phyloP scores from a whole-genome alignment of 805 yeast genomes.

The Middelhovenomyces tepae region DNA sequence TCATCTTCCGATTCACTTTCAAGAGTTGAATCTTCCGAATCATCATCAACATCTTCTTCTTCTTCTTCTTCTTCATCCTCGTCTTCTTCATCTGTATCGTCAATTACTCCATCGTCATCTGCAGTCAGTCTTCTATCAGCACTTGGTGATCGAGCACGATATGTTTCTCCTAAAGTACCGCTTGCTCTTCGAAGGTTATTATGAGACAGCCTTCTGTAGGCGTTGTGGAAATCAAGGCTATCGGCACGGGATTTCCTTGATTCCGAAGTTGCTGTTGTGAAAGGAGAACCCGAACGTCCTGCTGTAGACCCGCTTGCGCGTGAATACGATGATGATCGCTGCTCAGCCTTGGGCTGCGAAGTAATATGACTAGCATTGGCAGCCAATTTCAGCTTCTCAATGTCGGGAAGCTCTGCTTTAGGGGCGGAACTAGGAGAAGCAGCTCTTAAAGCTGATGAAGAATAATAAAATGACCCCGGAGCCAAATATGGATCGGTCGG shows the following conservation, averaged over 20 bases:
- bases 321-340: no score
- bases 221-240: background rate
- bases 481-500: conserved; percentile 1
- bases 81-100: conserved; percentile 48
- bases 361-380: no score
- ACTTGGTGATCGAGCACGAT: background rate
- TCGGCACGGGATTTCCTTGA: conserved; percentile 1
- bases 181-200: background rate
- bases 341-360: no score
- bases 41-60: conserved; percentile 29
- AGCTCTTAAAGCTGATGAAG: background rate
- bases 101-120: conserved; percentile 38
- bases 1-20: no score
- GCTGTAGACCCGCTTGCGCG: no score
- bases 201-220: conserved; percentile 1
- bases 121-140: conserved; percentile 11
- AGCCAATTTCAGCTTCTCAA: no score
- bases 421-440: no score
- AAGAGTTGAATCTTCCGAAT: conserved; percentile 2
- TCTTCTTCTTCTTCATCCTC: conserved; percentile 28
- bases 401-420: no score
- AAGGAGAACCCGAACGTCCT: no score
- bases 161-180: background rate
- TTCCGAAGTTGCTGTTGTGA: no score
- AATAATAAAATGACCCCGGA: conserved; percentile 2